Conservation (phyloP, 345 rosid genomes). For the Lagerstroemia speciosa region DNA sequence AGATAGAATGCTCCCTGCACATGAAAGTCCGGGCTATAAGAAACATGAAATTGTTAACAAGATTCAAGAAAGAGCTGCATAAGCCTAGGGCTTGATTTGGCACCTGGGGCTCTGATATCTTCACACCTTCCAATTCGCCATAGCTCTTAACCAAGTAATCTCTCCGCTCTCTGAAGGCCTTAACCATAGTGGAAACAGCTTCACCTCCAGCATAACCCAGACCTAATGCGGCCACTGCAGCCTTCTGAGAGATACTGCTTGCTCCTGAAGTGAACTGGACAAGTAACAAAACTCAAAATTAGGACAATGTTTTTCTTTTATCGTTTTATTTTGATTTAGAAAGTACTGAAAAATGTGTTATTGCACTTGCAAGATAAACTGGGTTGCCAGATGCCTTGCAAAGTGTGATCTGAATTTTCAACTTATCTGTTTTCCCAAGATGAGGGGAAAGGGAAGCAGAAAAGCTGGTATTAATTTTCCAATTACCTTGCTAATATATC, state of each 20-base stretch:
- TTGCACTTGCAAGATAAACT: background rate
- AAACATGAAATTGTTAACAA: background rate
- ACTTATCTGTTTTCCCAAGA: too few species aligned
- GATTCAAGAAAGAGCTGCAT: background rate
- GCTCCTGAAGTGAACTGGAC: conserved; percentile 82
- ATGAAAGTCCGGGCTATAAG: background rate
- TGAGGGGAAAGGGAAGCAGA: too few species aligned
- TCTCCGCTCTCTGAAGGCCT: conserved; percentile 81
- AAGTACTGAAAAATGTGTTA: background rate
- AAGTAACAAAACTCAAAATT: background rate
- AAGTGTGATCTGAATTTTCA: background rate
- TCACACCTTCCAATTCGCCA: conserved; percentile 68
- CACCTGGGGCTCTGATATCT: conserved; percentile 89
- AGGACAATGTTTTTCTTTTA: too few species aligned
- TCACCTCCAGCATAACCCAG: conserved; percentile 96
- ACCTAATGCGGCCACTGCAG: conserved; percentile 83
- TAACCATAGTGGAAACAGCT: conserved; percentile 71
- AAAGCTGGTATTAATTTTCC: background rate
- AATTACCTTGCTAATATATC: background rate
- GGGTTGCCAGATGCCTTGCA: background rate
- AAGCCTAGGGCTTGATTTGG: background rate
- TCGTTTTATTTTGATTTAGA: background rate
- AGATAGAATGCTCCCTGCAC: conserved; percentile 96
- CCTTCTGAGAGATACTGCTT: conserved; percentile 81
- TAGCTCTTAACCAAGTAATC: conserved; percentile 78